Percentiles rank a stretch among this genome's conserved stretches.
Evolutionary conservation across 306 rosid genomes (phyloP).

Genomic region (Lupinus albus): DNA sequence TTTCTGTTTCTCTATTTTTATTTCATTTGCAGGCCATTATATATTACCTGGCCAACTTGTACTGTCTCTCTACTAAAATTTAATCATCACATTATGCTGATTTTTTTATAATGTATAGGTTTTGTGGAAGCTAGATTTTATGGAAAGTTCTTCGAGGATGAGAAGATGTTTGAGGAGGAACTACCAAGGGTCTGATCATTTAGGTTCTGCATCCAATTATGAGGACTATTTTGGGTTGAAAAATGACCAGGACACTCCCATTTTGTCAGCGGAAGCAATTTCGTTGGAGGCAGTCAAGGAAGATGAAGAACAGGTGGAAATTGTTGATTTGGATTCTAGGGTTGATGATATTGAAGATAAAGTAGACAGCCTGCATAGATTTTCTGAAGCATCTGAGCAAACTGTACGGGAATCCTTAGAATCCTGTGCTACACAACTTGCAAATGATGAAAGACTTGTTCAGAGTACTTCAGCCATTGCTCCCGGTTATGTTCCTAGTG

Average conservation of each 20-base stretch:
- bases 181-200: slow-evolving; percentile 85
- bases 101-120: slow-evolving; percentile 56
- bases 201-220: slow-evolving; percentile 81
- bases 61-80: slow-evolving; percentile 31
- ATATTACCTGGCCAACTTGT: slow-evolving; percentile 15
- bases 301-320: slow-evolving; percentile 70
- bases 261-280: slow-evolving; percentile 77
- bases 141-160: slow-evolving; percentile 97
- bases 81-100: slow-evolving; percentile 30
- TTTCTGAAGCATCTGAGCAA: slow-evolving; percentile 61
- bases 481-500: slow-evolving; percentile 87
- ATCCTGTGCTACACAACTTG: slow-evolving; percentile 50
- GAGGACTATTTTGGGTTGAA: slow-evolving; percentile 55
- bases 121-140: slow-evolving; percentile 93
- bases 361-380: slow-evolving; percentile 49
- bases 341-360: slow-evolving; percentile 48
- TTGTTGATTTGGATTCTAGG: slow-evolving; percentile 56
- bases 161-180: slow-evolving; percentile 82
- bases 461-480: slow-evolving; percentile 67
- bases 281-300: slow-evolving; percentile 70
- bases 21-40: slow-evolving; percentile 14
- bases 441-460: slow-evolving; percentile 58
- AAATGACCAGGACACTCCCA: slow-evolving; percentile 60
- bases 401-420: slow-evolving; percentile 51
- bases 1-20: slow-evolving; percentile 2